These are phyloP conservation scores for Chiua sp. DNA, from an alignment of 1,284 basidiomycete species.

Conservation along the genomic window DNA sequence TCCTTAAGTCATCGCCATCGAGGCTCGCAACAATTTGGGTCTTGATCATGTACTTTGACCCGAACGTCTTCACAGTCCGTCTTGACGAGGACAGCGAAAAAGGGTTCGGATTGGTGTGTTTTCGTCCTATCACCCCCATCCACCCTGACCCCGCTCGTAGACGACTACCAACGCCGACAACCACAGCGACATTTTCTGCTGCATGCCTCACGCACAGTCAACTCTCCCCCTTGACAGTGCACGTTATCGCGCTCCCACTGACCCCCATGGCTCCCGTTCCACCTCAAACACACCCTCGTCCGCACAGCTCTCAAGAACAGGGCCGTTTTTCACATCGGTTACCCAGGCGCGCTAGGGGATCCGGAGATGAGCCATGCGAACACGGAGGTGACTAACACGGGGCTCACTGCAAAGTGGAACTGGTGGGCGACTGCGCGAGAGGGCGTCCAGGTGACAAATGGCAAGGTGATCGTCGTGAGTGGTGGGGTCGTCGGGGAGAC, in stretches of 20 bases:
- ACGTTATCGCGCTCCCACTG: constrained; percentile 85
- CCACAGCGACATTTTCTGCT: no score
- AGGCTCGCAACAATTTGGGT: no score
- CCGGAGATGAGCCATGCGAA: constrained; percentile 50
- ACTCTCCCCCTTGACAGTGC: constrained; percentile 81
- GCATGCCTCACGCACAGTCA: no score
- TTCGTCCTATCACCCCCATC: background rate
- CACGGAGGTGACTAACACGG: constrained; percentile 58
- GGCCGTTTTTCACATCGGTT: constrained; percentile 83
- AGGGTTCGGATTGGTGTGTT: constrained; percentile 73
- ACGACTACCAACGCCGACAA: no score
- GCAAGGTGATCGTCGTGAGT: constrained; percentile 71
- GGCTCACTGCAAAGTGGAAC: constrained; percentile 64
- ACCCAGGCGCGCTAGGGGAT: constrained; percentile 73
- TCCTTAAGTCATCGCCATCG: no score
- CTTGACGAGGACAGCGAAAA: constrained; percentile 82
- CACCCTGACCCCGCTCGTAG: no score
- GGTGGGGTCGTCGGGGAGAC: constrained; percentile 61
- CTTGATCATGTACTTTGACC: constrained; percentile 68
- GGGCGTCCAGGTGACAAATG: no score
- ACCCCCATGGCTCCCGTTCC: constrained; percentile 80
- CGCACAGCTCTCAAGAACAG: constrained; percentile 84
- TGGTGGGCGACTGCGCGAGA: constrained; percentile 88
- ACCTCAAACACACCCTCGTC: constrained; percentile 82
- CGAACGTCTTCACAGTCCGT: constrained; percentile 71